Evolutionary conservation across 441 rosid species (phyloP), one percentile per base, ranked within the genome.

Genomic region (Viola pubescens): DNA sequence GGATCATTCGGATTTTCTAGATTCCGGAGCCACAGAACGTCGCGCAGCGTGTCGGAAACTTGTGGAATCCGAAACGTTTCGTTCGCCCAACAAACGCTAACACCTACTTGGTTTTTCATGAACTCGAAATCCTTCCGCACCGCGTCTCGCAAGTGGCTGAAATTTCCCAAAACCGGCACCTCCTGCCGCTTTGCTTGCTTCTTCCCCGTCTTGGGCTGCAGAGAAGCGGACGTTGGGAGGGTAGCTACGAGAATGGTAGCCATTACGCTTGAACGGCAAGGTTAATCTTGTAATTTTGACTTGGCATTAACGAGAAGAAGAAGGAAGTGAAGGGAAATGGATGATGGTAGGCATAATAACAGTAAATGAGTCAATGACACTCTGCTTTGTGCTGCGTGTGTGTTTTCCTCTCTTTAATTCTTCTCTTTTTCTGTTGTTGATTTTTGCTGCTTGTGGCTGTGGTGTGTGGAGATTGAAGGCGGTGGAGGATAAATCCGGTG

Each of bases 1-100:
- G 80, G 63, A 44, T 84, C 74, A 40, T 54, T 65, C 13, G 82
- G 80, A 60, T 84, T 88, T 75, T 92, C 98, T 14, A 89, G 79
- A 57, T 79, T 72, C 45, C 86, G 77, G 13, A 92, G 86, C 97
- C 98, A 92, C 52, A 89, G 65, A 13, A 79, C 34, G 42, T 86
- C 87, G 58, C 84, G 90, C 3, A 84, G 63, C 13, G 81, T 58
- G 68, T 79, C 89, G 37, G 79, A 65, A 59, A 79, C 86, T 71
- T 76, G 75, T 3, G 90, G 87, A 50, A 89, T 58, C 16, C 77
- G 88, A 61, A 92, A 77, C 42, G 79, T 72, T 52, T 77, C 77
- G 43, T 74, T 83, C 8, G 96, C 94, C 96, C 94, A 89, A 37
- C 69, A 78, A 16, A 84, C 39, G 64, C 98, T 94, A 65, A 58